A percentile compares a stretch with the other conserved stretches of the same genome.
These are phyloP conservation scores for Penicillium pancosmium DNA, from an alignment of 495 filamentous ascomycete genomes.

Conservation along the genomic window DNA sequence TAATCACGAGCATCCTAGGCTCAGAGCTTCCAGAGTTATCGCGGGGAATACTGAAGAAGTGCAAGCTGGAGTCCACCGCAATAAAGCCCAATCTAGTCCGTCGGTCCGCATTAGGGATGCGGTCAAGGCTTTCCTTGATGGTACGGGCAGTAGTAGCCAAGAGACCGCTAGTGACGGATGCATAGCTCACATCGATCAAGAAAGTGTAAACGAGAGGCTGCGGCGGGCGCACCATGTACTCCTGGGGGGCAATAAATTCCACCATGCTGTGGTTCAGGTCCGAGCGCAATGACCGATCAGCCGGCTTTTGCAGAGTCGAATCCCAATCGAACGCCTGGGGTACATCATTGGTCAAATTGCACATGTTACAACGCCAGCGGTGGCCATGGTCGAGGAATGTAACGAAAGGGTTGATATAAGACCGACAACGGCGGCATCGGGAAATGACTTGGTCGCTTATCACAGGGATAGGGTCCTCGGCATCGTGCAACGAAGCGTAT, in stretches of 20 bases:
- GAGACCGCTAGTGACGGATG: conserved; percentile 88
- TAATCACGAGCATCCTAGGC: conserved; percentile 90
- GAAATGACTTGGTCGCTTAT: conserved; percentile 97
- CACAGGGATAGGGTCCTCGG: conserved; percentile 86
- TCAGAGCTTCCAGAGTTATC: conserved; percentile 82
- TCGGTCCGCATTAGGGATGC: conserved; percentile 95
- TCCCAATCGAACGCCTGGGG: conserved; percentile 99
- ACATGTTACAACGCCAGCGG: conserved; percentile 99
- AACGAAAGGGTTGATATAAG: conserved; percentile 97
- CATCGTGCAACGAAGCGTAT: conserved; percentile 88
- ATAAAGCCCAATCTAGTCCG: conserved; percentile 93
- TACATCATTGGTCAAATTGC: conserved; percentile 96
- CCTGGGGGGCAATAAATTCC: conserved; percentile 96
- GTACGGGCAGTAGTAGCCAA: conserved; percentile 91
- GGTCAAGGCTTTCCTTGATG: conserved; percentile 91
- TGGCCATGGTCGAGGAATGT: conserved; percentile 96
- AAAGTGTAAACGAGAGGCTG: conserved; percentile 98
- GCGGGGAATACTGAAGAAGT: conserved; percentile 92
- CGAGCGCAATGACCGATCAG: conserved; percentile 85
- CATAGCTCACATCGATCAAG: conserved; percentile 94
- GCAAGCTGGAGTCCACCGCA: conserved; percentile 90
- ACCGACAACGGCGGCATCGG: conserved; percentile 89
- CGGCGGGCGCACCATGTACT: conserved; percentile 98
- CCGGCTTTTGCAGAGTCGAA: conserved; percentile 79
- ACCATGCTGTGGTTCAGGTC: conserved; percentile 94